Conservation (phyloP, 768 basidiomycete species). For the Amanita subjunquillea region DNA sequence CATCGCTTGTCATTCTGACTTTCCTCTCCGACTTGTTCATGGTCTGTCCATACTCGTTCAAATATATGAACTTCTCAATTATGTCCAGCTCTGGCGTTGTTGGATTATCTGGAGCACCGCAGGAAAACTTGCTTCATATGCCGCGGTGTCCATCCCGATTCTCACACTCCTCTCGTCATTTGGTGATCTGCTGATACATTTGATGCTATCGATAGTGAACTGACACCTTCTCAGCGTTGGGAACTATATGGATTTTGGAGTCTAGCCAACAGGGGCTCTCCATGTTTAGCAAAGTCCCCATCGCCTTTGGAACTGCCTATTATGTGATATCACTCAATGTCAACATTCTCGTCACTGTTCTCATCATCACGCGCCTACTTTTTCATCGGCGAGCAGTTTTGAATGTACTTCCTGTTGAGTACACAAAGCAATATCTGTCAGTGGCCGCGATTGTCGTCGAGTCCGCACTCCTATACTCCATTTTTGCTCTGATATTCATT, state of each 20-base stretch:
- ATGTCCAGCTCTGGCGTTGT: conserved; percentile 26
- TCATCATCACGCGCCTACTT: conserved; percentile 19
- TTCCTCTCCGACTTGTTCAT: conserved; percentile 28
- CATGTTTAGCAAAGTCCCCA: conserved; percentile 16
- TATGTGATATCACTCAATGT: conserved; percentile 20
- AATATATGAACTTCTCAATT: background rate
- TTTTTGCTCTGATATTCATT: conserved; percentile 20
- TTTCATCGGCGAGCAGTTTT: conserved; percentile 17
- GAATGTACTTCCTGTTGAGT: conserved; percentile 15
- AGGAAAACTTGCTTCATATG: conserved; percentile 14
- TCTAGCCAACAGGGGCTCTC: conserved; percentile 20
- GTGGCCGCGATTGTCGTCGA: conserved; percentile 23
- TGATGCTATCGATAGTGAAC: background rate
- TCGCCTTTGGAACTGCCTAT: conserved; percentile 18
- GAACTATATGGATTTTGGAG: conserved; percentile 23
- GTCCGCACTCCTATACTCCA: conserved; percentile 24
- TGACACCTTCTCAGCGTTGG: conserved; percentile 15
- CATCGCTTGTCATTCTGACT: conserved; percentile 30
- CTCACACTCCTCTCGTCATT: conserved; percentile 20
- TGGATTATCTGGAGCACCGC: conserved; percentile 28
- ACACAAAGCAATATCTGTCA: conserved; percentile 21
- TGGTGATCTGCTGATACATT: background rate
- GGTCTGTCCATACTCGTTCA: conserved; percentile 11
- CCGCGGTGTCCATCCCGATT: conserved; percentile 18
- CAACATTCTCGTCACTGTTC: conserved; percentile 21